A percentile compares a stretch with the other conserved stretches of the same genome.
Evolutionary conservation across 176 grass and related monocot genomes (phyloP).

Genomic region (Musa beccarii): DNA sequence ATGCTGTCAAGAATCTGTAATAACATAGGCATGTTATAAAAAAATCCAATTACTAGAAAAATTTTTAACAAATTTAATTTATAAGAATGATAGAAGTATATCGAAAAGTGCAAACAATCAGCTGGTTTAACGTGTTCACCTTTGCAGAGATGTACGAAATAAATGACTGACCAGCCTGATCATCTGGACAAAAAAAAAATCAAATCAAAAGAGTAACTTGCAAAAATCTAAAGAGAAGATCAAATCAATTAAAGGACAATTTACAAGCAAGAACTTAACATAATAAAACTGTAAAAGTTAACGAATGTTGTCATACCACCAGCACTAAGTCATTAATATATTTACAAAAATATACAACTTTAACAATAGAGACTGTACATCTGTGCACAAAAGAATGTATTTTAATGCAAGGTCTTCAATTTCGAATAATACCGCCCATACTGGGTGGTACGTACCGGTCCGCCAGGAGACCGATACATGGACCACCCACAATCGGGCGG

Average conservation of each 20-base stretch:
- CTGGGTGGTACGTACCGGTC: too few relatives aligned
- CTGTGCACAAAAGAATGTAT: too few relatives aligned
- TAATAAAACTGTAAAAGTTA: not conserved
- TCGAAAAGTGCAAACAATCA: conserved; percentile 16
- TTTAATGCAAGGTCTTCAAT: too few relatives aligned
- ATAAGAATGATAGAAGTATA: conserved; percentile 16
- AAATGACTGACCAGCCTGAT: conserved; percentile 91
- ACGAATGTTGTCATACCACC: too few relatives aligned
- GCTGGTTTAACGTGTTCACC: conserved; percentile 38
- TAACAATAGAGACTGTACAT: too few relatives aligned
- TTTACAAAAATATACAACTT: too few relatives aligned
- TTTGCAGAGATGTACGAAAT: conserved; percentile 94
- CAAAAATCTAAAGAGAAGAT: not conserved
- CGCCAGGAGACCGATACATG: too few relatives aligned
- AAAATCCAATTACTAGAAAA: conserved; percentile 15
- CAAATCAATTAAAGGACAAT: not conserved
- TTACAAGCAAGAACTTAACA: not conserved
- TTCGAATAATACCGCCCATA: too few relatives aligned
- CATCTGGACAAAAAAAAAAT: conserved; percentile 58
- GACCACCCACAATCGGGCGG: too few relatives aligned
- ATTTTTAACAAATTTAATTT: conserved; percentile 17
- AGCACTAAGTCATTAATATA: too few relatives aligned
- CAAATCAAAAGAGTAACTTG: not conserved
- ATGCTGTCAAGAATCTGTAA: conserved; percentile 89
- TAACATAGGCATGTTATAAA: not conserved